These are phyloP conservation scores for Fagus sylvatica DNA, from an alignment of 306 rosid genomes.

Conservation along the genomic window DNA sequence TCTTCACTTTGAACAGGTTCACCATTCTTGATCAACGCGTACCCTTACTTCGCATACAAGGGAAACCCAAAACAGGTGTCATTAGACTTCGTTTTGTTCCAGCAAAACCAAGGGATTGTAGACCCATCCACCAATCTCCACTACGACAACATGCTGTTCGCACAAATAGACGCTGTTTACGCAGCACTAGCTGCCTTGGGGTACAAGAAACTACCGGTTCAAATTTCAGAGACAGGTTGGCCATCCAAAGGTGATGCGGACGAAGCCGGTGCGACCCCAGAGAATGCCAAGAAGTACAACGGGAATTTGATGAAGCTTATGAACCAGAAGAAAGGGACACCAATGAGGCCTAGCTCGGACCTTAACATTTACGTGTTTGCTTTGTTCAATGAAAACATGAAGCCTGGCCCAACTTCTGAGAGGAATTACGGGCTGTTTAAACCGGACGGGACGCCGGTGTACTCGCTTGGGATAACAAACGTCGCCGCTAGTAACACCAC, in stretches of 20 bases:
- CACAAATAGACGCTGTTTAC: constrained; percentile 93
- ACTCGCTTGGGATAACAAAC: constrained; percentile 43
- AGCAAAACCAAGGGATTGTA: constrained; percentile 70
- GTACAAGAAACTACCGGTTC: constrained; percentile 69
- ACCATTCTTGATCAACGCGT: constrained; percentile 87
- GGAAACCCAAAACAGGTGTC: constrained; percentile 68
- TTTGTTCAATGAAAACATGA: constrained; percentile 89
- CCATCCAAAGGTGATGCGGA: constrained; percentile 90
- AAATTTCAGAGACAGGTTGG: constrained; percentile 97
- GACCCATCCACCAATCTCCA: constrained; percentile 70
- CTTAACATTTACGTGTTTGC: constrained; percentile 92
- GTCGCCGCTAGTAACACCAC: constrained; percentile 16
- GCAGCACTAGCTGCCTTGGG: constrained; percentile 58
- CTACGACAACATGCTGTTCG: constrained; percentile 91
- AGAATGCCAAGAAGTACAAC: constrained; percentile 87
- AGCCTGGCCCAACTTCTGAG: constrained; percentile 94
- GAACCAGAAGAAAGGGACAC: constrained; percentile 68
- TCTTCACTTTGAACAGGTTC: constrained; percentile 39
- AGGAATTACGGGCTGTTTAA: constrained; percentile 89
- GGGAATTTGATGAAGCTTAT: constrained; percentile 69
- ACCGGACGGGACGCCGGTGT: constrained; percentile 80
- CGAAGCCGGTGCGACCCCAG: constrained; percentile 77
- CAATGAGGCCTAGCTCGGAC: constrained; percentile 65
- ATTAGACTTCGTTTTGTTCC: constrained; percentile 76
- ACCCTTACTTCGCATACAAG: constrained; percentile 95